Percentiles rank a stretch among this genome's conserved stretches.
Conservation (phyloP, 768 basidiomycete species). For the Phanerochaete carnosa region DNA sequence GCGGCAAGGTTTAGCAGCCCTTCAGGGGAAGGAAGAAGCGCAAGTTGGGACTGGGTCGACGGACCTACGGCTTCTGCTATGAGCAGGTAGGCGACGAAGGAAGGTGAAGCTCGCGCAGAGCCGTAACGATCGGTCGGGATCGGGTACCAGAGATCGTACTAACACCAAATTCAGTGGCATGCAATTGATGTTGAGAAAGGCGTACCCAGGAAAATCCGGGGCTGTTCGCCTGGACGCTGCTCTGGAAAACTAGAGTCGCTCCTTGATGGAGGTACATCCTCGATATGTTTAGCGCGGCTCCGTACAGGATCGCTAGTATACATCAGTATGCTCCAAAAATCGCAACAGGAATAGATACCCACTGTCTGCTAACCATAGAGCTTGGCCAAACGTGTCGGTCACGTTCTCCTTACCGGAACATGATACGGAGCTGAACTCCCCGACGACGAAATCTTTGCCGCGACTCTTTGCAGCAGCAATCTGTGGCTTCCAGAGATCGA, state of each 20-base stretch:
- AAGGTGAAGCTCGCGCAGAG: slow-evolving; percentile 24
- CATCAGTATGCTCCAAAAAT: slow-evolving; percentile 6
- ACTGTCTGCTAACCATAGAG: slow-evolving; percentile 31
- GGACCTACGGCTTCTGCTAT: slow-evolving; percentile 30
- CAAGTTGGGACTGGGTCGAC: slow-evolving; percentile 19
- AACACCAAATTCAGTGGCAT: background rate
- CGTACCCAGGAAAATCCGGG: slow-evolving; percentile 26
- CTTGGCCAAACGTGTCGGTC: slow-evolving; percentile 32
- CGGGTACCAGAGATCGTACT: slow-evolving; percentile 34
- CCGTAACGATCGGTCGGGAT: slow-evolving; percentile 23
- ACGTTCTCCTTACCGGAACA: slow-evolving; percentile 34
- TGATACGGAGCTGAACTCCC: slow-evolving; percentile 25
- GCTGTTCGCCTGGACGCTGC: slow-evolving; percentile 28
- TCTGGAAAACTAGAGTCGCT: slow-evolving; percentile 31
- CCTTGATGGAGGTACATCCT: slow-evolving; percentile 34
- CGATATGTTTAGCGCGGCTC: slow-evolving; percentile 26
- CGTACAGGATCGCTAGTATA: slow-evolving; percentile 24
- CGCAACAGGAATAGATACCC: slow-evolving; percentile 1
- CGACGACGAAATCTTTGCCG: slow-evolving; percentile 28
- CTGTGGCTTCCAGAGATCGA: slow-evolving; percentile 31
- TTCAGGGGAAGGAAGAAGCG: slow-evolving; percentile 19
- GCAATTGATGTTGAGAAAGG: background rate
- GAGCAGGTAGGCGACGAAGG: slow-evolving; percentile 31
- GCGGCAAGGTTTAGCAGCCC: slow-evolving; percentile 22
- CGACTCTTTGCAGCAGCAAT: slow-evolving; percentile 24